Base-by-base conservation (phyloP, 129 eudicot genomes). In the Pittosporum tobira region DNA sequence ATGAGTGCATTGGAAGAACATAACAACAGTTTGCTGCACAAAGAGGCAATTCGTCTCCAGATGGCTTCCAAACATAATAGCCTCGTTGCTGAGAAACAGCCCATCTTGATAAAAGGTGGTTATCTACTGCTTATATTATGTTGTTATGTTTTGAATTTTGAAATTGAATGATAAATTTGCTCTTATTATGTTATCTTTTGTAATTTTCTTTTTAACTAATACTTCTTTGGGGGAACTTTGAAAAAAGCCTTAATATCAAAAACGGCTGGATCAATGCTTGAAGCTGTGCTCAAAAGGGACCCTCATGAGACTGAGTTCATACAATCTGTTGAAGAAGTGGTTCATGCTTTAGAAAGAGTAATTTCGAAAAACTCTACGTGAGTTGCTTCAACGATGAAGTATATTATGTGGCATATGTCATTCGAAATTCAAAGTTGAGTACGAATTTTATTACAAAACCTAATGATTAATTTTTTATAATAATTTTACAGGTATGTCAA, bases 1-100 rank as follows among this genome's bases (percentile, higher is more conserved):
- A 91, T 91, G 98, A 91, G 98, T 72, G 98, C 98, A 0, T 70
- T 91, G 27, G 99, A 91, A 73, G 99, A 91, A 73, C 99, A 91
- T 52, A 91, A 91, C 67, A 91, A 91, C 61, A 91, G 99, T 71
- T 81, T 91, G 76, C 87, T 91, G 64, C 99, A 91, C 61, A 91
- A 91, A 71, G 99, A 91, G 69, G 99, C 99, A 50, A 79, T 91
- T 57, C 87, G 99, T 22, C 87, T 91, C 5, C 99, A 91, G 61
- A 64, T 76, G 81, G 99, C 99, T 58, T 91, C 99, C 34, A 91
- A 91, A 73, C 96, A 91, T 61, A 91, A 86, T 75, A n/a, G n/a
- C n/a, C 77, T 83, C 62, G 54, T 91, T 77, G 83, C 71, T 31
- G 99, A 91, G 4, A 91, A 91, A 62, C n/a, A n/a, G n/a, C 99